phyloP scores from a whole-genome alignment of 2,329 filamentous ascomycete species.

The Apiospora aurea region DNA sequence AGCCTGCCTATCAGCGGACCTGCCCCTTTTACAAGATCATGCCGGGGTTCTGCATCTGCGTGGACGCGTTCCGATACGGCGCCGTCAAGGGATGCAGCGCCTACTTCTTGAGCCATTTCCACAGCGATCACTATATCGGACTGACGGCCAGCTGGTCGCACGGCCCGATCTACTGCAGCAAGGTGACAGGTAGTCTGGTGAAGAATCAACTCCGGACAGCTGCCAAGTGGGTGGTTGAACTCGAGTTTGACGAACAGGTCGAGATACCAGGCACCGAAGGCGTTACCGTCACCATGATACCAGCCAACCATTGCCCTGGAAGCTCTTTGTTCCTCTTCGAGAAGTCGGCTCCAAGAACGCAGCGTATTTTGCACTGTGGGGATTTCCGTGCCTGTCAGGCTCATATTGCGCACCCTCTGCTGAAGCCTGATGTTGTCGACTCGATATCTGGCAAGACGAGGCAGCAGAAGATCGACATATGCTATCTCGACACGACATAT shows the following conservation, averaged over 20 bases:
- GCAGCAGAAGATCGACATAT: constrained; percentile 91
- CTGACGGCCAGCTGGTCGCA: constrained; percentile 88
- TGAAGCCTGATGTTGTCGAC: constrained; percentile 79
- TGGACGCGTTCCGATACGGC: constrained; percentile 95
- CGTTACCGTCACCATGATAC: constrained; percentile 90
- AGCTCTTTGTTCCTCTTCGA: constrained; percentile 94
- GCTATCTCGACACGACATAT: constrained; percentile 97
- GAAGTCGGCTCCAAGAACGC: constrained; percentile 70
- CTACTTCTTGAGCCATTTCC: constrained; percentile 97
- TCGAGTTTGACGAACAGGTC: constrained; percentile 83
- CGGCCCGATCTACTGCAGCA: constrained; percentile 95
- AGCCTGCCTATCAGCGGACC: constrained; percentile 85
- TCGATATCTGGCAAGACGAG: constrained; percentile 71
- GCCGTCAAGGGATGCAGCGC: constrained; percentile 90
- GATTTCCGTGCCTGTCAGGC: constrained; percentile 91
- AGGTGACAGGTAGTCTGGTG: constrained; percentile 88
- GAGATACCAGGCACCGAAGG: constrained; percentile 85
- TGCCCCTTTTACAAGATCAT: constrained; percentile 99
- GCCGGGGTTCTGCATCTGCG: constrained; percentile 89
- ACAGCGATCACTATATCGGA: constrained; percentile 96
- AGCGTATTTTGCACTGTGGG: constrained; percentile 91
- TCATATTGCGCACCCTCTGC: constrained; percentile 81
- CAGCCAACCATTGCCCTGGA: constrained; percentile 95
- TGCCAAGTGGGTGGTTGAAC: constrained; percentile 80
- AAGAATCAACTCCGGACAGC: constrained; percentile 86